phyloP scores from a whole-genome alignment of 208 protist species.

The Trypanosoma theileri region DNA sequence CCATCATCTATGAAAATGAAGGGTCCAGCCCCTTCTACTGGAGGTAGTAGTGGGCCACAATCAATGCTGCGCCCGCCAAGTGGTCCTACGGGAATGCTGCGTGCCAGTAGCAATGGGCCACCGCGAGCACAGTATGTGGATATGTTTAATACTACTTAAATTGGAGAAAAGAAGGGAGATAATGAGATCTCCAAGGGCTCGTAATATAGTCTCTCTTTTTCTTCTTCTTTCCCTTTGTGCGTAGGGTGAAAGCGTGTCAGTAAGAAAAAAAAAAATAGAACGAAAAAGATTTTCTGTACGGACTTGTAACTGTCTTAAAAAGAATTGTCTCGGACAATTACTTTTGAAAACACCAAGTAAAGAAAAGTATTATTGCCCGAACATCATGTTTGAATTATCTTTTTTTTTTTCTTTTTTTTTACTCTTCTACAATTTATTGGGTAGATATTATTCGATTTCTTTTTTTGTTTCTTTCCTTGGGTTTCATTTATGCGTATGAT shows the following conservation, averaged over 20 bases:
- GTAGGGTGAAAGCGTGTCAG: not conserved
- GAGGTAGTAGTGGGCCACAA: slow-evolving; percentile 10
- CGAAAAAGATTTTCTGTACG: too few species aligned
- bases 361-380: too few species aligned
- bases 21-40: slow-evolving; percentile 9
- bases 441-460: too few species aligned
- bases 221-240: slow-evolving; percentile 26
- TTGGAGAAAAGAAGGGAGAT: slow-evolving; percentile 2
- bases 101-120: slow-evolving; percentile 15
- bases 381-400: too few species aligned
- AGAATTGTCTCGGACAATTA: too few species aligned
- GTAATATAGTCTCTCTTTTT: not conserved
- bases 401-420: too few species aligned
- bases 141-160: slow-evolving; percentile 56
- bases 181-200: not conserved
- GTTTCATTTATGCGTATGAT: not conserved
- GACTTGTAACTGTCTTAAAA: too few species aligned
- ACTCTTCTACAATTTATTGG: too few species aligned
- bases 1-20: slow-evolving; percentile 23
- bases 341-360: too few species aligned
- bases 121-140: slow-evolving; percentile 75
- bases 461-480: too few species aligned
- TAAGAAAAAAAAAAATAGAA: slow-evolving; percentile 10
- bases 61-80: slow-evolving; percentile 16
- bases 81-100: not conserved